These are phyloP conservation scores for Cryptosporidium tyzzeri DNA, from an alignment of 169 alveolate species.

Conservation along the genomic window DNA sequence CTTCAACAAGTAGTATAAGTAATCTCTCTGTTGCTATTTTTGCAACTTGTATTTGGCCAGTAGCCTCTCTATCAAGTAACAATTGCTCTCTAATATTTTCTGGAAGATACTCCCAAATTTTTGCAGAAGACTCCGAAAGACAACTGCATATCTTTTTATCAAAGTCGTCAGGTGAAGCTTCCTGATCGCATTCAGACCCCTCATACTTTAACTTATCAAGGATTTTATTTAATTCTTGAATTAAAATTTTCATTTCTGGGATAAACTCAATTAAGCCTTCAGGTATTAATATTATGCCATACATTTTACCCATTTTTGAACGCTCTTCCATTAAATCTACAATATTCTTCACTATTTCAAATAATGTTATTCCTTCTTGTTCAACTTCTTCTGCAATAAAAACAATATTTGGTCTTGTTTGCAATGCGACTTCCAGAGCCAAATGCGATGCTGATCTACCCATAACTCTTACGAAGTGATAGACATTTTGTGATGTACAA, in stretches of 20 bases:
- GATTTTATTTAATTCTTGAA: constrained; percentile 93
- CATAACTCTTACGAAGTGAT: constrained; percentile 97
- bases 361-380: constrained; percentile 87
- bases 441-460: constrained; percentile 99
- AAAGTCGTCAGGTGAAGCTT: constrained; percentile 34
- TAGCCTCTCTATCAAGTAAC: constrained; percentile 97
- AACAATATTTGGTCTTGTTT: constrained; percentile 94
- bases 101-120: constrained; percentile 91
- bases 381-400: constrained; percentile 96
- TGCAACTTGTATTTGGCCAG: constrained; percentile 98
- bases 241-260: constrained; percentile 93
- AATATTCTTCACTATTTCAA: constrained; percentile 87
- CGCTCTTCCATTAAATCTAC: constrained; percentile 93
- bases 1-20: constrained; percentile 91
- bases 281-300: constrained; percentile 96
- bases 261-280: constrained; percentile 98
- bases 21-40: constrained; percentile 98
- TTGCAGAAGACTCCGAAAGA: constrained; percentile 71
- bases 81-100: constrained; percentile 93
- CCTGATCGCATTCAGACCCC: neutral
- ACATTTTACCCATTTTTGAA: constrained; percentile 89
- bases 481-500: constrained; percentile 90
- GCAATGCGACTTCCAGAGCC: constrained; percentile 96
- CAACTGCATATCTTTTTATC: constrained; percentile 39
- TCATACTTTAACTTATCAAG: constrained; percentile 78